phyloP scores from a whole-genome alignment of 1,139 yeast genomes.

The Pneumocystis oryctolagi region DNA sequence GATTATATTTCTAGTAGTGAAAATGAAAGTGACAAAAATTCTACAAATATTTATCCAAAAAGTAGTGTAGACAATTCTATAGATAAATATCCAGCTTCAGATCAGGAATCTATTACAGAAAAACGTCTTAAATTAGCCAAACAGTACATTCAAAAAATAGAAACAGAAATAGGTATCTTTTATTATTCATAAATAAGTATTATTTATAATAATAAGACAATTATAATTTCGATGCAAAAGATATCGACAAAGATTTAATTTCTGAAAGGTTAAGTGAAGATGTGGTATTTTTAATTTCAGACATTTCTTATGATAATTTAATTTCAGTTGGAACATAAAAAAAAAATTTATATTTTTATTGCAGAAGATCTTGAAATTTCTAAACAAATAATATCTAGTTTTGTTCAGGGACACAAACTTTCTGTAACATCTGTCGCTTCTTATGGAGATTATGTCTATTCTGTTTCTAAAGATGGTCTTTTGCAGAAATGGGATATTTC shows the following conservation, averaged over 20 bases:
- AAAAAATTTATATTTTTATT: slow-evolving; percentile 8
- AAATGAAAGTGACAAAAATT: slow-evolving; percentile 18
- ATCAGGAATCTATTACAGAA: slow-evolving; percentile 73
- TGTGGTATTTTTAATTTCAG: slow-evolving; percentile 42
- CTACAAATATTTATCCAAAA: slow-evolving; percentile 17
- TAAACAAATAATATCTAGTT: slow-evolving; percentile 14
- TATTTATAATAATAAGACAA: slow-evolving; percentile 25
- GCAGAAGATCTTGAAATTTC: neutral
- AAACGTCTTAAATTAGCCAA: slow-evolving; percentile 88
- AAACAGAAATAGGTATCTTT: slow-evolving; percentile 36
- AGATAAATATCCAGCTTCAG: slow-evolving; percentile 25
- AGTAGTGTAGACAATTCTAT: slow-evolving; percentile 9
- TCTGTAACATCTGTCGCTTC: slow-evolving; percentile 27
- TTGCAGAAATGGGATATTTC: slow-evolving; percentile 64
- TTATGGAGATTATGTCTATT: slow-evolving; percentile 49
- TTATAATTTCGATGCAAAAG: slow-evolving; percentile 76
- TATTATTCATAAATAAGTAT: slow-evolving; percentile 11
- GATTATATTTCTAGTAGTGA: slow-evolving; percentile 3
- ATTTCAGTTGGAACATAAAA: slow-evolving; percentile 18
- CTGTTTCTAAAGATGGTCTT: slow-evolving; percentile 70
- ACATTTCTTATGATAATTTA: slow-evolving; percentile 63
- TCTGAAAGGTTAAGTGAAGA: slow-evolving; percentile 69
- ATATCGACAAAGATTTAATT: slow-evolving; percentile 73
- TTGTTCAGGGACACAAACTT: slow-evolving; percentile 32
- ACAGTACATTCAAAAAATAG: slow-evolving; percentile 71